These are phyloP conservation scores for Pistacia vera DNA, from an alignment of 345 rosid species.

Conservation along the genomic window DNA sequence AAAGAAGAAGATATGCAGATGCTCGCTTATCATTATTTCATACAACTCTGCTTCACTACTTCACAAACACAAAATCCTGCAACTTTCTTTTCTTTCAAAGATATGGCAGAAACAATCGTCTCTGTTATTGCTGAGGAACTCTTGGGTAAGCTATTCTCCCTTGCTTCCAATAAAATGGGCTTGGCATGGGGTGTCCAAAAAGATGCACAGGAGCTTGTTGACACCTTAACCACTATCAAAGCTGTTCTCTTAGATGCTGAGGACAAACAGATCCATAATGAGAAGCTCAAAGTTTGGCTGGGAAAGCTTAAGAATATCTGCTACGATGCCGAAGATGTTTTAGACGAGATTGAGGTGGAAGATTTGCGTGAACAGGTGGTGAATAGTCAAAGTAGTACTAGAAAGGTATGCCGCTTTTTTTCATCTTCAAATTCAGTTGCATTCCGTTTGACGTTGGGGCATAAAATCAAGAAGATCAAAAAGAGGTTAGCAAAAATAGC, in stretches of 20 bases:
- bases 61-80: too few species aligned
- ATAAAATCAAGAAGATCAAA: too few species aligned
- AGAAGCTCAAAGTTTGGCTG: constrained; percentile 15
- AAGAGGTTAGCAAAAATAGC: not conserved
- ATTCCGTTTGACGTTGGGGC: too few species aligned
- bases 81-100: too few species aligned
- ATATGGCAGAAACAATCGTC: too few species aligned
- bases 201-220: not conserved
- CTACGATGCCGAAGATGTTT: constrained; percentile 6
- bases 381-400: not conserved
- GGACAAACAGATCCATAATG: not conserved
- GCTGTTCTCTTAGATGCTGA: constrained; percentile 12
- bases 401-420: not conserved
- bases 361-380: too few species aligned
- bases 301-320: constrained; percentile 15
- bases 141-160: not conserved
- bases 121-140: not conserved
- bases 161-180: not conserved
- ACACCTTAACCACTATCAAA: not conserved
- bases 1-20: too few species aligned
- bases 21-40: too few species aligned
- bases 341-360: too few species aligned
- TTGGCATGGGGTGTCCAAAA: not conserved
- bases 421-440: too few species aligned
- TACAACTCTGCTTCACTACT: too few species aligned